Conservation (phyloP, 2,329 filamentous ascomycete species). For the Talaromyces pinophilus region DNA sequence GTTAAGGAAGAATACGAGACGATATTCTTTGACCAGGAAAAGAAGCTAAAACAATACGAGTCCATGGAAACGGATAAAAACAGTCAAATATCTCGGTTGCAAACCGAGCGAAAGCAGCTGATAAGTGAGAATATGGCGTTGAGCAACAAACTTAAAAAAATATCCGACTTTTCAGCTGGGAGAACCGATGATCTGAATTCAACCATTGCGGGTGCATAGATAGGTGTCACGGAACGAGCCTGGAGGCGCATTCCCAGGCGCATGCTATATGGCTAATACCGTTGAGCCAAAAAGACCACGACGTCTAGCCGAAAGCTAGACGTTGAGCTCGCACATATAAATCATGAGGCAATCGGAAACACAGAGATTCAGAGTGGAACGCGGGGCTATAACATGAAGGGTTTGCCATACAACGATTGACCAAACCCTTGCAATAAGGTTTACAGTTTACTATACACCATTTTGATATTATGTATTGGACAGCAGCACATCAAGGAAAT, state of each 20-base stretch:
- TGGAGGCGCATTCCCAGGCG: too few species aligned
- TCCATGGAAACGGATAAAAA: neutral
- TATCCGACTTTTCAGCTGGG: too few species aligned
- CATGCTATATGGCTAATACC: too few species aligned
- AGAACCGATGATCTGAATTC: neutral
- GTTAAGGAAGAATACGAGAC: neutral
- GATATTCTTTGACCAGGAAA: neutral
- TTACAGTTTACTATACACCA: neutral
- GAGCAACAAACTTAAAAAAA: neutral
- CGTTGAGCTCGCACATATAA: too few species aligned
- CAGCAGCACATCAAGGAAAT: neutral
- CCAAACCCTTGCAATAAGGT: too few species aligned
- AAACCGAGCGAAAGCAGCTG: neutral
- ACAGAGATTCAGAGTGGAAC: too few species aligned
- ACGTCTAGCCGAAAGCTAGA: too few species aligned
- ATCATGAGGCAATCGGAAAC: too few species aligned
- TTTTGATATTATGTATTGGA: neutral
- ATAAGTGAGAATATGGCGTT: neutral
- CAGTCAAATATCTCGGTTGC: neutral
- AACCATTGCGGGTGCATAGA: neutral
- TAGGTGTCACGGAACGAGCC: too few species aligned
- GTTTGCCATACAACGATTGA: too few species aligned
- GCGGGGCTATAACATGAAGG: too few species aligned
- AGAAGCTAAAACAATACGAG: neutral
- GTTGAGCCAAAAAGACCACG: too few species aligned